Evolutionary conservation across 2,329 filamentous ascomycete genomes (phyloP).

Genomic region (Emericellopsis atlantica): DNA sequence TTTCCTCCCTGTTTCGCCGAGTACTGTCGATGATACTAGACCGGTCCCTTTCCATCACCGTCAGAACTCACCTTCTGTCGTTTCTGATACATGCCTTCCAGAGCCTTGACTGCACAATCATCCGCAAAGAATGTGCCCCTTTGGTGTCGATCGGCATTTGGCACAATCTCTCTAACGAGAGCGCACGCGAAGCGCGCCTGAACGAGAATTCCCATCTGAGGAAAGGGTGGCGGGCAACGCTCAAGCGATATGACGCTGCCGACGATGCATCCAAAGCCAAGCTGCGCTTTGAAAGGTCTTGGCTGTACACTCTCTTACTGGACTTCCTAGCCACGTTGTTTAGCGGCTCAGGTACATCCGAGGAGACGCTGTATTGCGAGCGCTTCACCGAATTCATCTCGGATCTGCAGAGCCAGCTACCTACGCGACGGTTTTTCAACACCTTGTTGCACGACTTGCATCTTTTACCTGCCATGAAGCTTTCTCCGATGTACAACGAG

Average conservation of each 20-base stretch:
- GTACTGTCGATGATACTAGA: conserved; percentile 79
- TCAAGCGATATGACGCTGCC: conserved; percentile 75
- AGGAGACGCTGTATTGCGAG: conserved; percentile 74
- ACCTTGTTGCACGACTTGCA: conserved; percentile 78
- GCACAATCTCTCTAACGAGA: conserved; percentile 79
- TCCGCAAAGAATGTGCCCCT: conserved; percentile 92
- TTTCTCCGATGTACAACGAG: conserved; percentile 68
- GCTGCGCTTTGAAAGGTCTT: conserved; percentile 82
- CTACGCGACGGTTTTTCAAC: conserved; percentile 88
- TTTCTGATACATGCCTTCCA: conserved; percentile 91
- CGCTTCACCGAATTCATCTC: conserved; percentile 85
- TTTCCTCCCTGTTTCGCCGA: conserved; percentile 80
- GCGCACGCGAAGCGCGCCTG: conserved; percentile 58
- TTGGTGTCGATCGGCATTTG: conserved; percentile 90
- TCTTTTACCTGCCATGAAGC: conserved; percentile 59
- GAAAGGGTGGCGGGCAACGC: conserved; percentile 83
- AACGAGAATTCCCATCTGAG: conserved; percentile 61
- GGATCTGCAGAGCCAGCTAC: conserved; percentile 85
- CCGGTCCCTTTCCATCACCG: conserved; percentile 46
- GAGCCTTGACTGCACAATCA: conserved; percentile 75
- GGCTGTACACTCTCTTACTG: conserved; percentile 77
- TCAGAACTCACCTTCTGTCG: conserved; percentile 72
- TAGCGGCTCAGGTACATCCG: conserved; percentile 34
- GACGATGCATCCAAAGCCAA: conserved; percentile 69
- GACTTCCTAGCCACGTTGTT: conserved; percentile 73